Conservation (phyloP, 257 asterid genomes). For the Fraxinus anomala region DNA sequence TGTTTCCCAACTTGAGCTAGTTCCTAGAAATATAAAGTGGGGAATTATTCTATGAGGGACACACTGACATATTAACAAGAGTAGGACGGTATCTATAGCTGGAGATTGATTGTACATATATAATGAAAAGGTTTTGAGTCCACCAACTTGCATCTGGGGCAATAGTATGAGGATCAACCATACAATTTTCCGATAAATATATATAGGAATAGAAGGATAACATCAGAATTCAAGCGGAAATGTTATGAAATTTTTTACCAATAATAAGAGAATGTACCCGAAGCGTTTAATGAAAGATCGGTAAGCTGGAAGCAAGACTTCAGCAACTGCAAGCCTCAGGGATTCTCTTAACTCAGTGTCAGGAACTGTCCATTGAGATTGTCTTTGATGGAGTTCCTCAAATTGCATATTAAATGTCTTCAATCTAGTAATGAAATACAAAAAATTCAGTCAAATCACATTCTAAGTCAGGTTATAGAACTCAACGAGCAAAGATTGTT, state of each 20-base stretch:
- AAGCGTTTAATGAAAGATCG: conserved; percentile 89
- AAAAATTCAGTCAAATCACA: conserved; percentile 16
- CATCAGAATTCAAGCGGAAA: background rate
- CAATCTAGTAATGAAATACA: conserved; percentile 50
- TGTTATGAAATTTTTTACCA: background rate
- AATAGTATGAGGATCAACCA: background rate
- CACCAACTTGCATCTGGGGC: background rate
- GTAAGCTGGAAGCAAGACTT: conserved; percentile 93
- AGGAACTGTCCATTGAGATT: conserved; percentile 98
- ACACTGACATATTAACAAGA: background rate
- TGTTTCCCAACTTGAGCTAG: background rate
- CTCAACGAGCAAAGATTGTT: background rate
- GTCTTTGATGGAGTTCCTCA: conserved; percentile 99
- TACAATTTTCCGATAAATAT: background rate
- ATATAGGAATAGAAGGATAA: conserved; percentile 5
- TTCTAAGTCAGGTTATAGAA: conserved; percentile 6
- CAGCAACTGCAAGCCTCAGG: conserved; percentile 95
- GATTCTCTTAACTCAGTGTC: conserved; percentile 96
- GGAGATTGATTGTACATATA: background rate
- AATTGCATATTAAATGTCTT: conserved; percentile 86
- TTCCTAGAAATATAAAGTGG: background rate
- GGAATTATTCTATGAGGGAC: background rate
- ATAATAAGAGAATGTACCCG: conserved; percentile 54
- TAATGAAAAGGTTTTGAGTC: background rate
- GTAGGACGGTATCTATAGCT: background rate